Conservation (phyloP, 2,329 filamentous ascomycete genomes). For the Thelonectria blattea region DNA sequence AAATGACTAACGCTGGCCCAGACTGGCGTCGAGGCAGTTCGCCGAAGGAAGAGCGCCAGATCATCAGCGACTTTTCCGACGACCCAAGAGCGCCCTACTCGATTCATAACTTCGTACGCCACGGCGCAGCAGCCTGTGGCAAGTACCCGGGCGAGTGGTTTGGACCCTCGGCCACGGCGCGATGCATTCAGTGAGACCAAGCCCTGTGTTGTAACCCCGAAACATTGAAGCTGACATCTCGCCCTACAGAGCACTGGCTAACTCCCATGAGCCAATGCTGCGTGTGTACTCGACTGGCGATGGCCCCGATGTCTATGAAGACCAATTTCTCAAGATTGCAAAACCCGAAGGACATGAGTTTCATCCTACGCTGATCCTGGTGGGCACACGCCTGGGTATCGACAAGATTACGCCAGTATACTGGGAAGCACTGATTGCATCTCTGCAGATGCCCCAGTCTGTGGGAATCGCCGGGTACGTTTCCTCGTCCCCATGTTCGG, state of each 20-base stretch:
- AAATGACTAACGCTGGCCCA: slow-evolving; percentile 31
- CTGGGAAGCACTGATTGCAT: slow-evolving; percentile 87
- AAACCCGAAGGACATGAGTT: slow-evolving; percentile 70
- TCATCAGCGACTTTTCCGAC: slow-evolving; percentile 87
- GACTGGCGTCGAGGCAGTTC: slow-evolving; percentile 76
- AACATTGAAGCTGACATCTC: slow-evolving; percentile 7
- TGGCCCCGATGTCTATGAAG: slow-evolving; percentile 90
- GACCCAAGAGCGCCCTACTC: slow-evolving; percentile 87
- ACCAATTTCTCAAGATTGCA: slow-evolving; percentile 81
- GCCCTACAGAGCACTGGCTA: slow-evolving; percentile 70
- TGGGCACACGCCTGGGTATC: slow-evolving; percentile 88
- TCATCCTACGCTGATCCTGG: slow-evolving; percentile 83
- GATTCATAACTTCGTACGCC: slow-evolving; percentile 90
- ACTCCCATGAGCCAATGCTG: slow-evolving; percentile 67
- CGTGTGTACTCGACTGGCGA: slow-evolving; percentile 90
- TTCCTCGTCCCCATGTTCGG: neutral
- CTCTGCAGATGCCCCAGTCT: slow-evolving; percentile 88
- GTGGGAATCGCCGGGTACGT: slow-evolving; percentile 91
- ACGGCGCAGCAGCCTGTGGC: slow-evolving; percentile 85
- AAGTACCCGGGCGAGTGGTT: slow-evolving; percentile 99
- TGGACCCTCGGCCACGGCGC: slow-evolving; percentile 92
- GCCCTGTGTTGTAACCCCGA: neutral
- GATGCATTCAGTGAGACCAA: slow-evolving; percentile 84
- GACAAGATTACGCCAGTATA: slow-evolving; percentile 95
- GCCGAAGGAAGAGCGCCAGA: slow-evolving; percentile 66